Percentiles rank a stretch among this genome's conserved stretches.
These are phyloP conservation scores for Triglochin maritima DNA, from an alignment of 106 monocot genomes.

Conservation along the genomic window DNA sequence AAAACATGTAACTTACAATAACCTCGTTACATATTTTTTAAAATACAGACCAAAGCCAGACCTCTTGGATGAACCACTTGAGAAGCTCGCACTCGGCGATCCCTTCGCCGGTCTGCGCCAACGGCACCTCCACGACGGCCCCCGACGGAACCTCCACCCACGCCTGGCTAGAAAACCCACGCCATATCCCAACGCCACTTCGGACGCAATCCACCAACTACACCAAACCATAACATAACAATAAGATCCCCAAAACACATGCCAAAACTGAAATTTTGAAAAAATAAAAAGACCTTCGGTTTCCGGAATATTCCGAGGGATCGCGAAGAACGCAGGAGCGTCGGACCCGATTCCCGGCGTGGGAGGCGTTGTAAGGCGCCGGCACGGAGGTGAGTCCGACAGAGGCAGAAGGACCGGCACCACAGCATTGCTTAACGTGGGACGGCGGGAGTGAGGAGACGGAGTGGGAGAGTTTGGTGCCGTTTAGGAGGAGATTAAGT, in stretches of 20 bases:
- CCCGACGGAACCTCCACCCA: constrained; percentile 34
- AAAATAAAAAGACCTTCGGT: neutral
- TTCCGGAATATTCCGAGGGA: neutral
- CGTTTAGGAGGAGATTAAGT: no score
- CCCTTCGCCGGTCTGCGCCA: constrained; percentile 95
- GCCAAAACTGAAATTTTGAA: neutral
- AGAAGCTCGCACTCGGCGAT: constrained; percentile 97
- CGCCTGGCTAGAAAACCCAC: constrained; percentile 35
- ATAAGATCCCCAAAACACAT: neutral
- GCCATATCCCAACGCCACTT: neutral
- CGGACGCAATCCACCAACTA: neutral
- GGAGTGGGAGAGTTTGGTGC: neutral
- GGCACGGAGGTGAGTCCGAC: neutral
- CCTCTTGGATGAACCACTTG: constrained; percentile 91
- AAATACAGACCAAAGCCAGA: constrained; percentile 3
- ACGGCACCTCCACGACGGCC: constrained; percentile 66
- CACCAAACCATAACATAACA: neutral
- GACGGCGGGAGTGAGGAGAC: neutral
- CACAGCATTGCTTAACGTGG: neutral
- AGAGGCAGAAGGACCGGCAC: constrained; percentile 2
- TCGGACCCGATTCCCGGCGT: neutral
- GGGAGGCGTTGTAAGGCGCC: neutral
- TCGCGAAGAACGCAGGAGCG: neutral
- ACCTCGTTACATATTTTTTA: neutral
- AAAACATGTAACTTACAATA: no score